Conservation (phyloP, 2,329 filamentous ascomycete species). For the Trichothecium sympodiale region DNA sequence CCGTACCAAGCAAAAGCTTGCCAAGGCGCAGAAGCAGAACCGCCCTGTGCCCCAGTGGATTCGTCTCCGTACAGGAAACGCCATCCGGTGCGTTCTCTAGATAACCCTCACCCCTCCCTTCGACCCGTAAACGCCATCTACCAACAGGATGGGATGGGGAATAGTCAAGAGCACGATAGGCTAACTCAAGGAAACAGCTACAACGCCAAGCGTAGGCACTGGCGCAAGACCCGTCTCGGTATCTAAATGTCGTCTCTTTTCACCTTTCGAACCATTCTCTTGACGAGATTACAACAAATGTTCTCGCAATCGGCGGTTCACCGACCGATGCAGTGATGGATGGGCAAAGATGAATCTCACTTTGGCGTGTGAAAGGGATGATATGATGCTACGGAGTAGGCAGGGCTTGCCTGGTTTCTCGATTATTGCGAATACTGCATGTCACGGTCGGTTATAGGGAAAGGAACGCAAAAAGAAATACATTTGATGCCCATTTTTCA, state of each 20-base stretch:
- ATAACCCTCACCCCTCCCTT: conserved; percentile 1
- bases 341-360: conserved; percentile 8
- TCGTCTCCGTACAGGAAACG: conserved; percentile 95
- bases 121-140: neutral
- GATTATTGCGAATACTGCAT: conserved; percentile 31
- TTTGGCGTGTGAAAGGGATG: conserved; percentile 13
- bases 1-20: conserved; percentile 99
- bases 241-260: conserved; percentile 60
- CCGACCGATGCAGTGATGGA: conserved; percentile 13
- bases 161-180: neutral
- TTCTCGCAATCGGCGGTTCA: too few relatives aligned
- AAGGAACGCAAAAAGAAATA: conserved; percentile 15
- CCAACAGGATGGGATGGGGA: neutral
- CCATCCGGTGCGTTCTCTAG: conserved; percentile 74
- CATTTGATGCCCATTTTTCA: too few relatives aligned
- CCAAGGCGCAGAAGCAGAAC: conserved; percentile 99
- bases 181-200: conserved; percentile 51
- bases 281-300: conserved; percentile 14
- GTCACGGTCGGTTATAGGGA: conserved; percentile 36
- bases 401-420: conserved; percentile 22
- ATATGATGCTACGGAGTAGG: conserved; percentile 15
- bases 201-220: conserved; percentile 99
- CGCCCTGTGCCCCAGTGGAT: conserved; percentile 99
- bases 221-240: conserved; percentile 99
- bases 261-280: conserved; percentile 12